Evolutionary conservation across 2,329 filamentous ascomycete genomes (phyloP), one percentile per base, ranked within the genome.

Genomic region (Calonectria pauciramosa): DNA sequence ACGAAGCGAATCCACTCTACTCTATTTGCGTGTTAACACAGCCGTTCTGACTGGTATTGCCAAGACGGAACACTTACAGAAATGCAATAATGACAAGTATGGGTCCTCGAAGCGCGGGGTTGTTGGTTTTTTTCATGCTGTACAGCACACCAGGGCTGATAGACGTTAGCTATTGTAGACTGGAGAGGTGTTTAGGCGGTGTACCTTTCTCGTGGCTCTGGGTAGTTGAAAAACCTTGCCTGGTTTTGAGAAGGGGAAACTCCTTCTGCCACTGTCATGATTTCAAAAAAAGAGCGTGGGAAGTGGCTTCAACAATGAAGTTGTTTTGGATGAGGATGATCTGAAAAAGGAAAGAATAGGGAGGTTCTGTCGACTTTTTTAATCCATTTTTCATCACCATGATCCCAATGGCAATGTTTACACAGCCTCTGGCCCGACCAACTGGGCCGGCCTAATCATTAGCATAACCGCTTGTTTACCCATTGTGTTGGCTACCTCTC

Each of bases 1-100:
- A 80, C 74, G 28, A 80, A 75, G 1, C 74, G 75, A 44, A 80
- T 30, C 77, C 70, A 78, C 75, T 80, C 79, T 73, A 80, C 80
- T 28, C 79, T 80, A 13, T 23, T 9, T 23, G 13, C 2, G 11
- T 20, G 32, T 70, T 52, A 70, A 34, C 20, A 2, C 1, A 32
- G 34, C 13, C 8, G 14, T 13, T 11, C 6, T 41, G 18, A 11
- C n/a, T 23, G 18, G 28, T 16, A 16, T 26, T 28, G 28, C 4
- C n/a, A 51, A 47, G 11, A 30, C 14, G 18, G 10, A 20, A 3
- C 2, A 41, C 68, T 32, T 38, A 70, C 68, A 64, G 20, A 18
- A 70, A 70, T 32, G 68, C 68, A n/a, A 64, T n/a, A 18, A 70
- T 30, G 10, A 64, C 30, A 9, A 70, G 26, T 16, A 52, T 16